Evolutionary conservation across 306 rosid genomes (phyloP).

Genomic region (Cicer yamashitae): DNA sequence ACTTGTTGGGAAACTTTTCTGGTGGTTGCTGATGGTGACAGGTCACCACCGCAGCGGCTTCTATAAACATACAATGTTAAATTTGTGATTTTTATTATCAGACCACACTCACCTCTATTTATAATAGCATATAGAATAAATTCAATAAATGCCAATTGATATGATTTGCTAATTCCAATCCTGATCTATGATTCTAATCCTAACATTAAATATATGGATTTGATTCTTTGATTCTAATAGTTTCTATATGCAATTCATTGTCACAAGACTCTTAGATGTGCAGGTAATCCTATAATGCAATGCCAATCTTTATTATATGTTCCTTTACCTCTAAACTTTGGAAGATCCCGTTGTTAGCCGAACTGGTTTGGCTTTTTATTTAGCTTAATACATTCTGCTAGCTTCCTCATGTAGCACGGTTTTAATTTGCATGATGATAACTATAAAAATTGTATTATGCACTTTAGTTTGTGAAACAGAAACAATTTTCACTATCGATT

Average conservation of each 20-base stretch:
- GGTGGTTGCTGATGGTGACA: neutral
- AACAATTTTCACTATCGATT: slow-evolving; percentile 8
- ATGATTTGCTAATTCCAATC: neutral
- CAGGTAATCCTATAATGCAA: slow-evolving; percentile 13
- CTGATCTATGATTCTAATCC: neutral
- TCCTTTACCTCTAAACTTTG: slow-evolving; percentile 28
- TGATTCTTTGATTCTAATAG: neutral
- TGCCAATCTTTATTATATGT: slow-evolving; percentile 33
- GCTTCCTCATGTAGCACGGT: neutral
- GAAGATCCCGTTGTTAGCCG: slow-evolving; percentile 15
- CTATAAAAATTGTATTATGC: neutral
- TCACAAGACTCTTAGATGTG: slow-evolving; percentile 13
- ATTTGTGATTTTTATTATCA: neutral
- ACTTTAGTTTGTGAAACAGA: slow-evolving; percentile 32
- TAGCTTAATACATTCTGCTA: slow-evolving; percentile 16
- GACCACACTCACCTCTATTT: neutral
- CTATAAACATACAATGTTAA: neutral
- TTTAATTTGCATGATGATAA: slow-evolving; percentile 7
- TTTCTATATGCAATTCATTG: slow-evolving; percentile 16
- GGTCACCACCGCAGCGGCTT: neutral
- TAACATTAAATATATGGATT: neutral
- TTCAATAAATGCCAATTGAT: neutral
- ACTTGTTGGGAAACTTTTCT: neutral
- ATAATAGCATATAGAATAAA: neutral
- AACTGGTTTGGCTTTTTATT: slow-evolving; percentile 28